A percentile compares a stretch with the other conserved stretches of the same genome.
These are phyloP conservation scores for Aureobasidium subglaciale DNA, from an alignment of 2,329 filamentous ascomycete species.

Conservation along the genomic window DNA sequence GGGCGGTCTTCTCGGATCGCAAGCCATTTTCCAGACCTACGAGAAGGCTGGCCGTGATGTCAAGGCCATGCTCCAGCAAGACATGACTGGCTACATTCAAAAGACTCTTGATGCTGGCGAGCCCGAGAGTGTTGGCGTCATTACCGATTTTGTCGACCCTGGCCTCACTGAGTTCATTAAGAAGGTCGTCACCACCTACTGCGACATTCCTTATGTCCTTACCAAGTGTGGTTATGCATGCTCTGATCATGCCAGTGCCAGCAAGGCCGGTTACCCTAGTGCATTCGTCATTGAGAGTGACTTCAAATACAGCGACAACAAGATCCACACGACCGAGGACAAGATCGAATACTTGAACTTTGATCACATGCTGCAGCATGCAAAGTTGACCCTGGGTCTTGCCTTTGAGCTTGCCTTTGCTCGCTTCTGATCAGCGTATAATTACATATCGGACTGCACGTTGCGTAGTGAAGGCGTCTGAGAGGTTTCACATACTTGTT, in stretches of 20 bases:
- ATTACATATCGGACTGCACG: not conserved
- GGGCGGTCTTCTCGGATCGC: constrained; percentile 76
- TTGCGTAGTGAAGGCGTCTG: not conserved
- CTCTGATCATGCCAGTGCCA: constrained; percentile 66
- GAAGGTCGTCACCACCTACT: constrained; percentile 78
- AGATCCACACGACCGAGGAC: constrained; percentile 66
- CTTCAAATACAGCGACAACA: constrained; percentile 57
- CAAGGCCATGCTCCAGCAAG: constrained; percentile 96
- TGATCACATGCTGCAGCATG: constrained; percentile 88
- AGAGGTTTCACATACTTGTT: not conserved
- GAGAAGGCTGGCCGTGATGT: constrained; percentile 65
- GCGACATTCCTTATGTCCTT: constrained; percentile 76
- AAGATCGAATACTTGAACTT: constrained; percentile 68
- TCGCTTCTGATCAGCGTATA: not conserved
- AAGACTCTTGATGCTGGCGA: constrained; percentile 75
- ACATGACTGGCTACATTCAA: constrained; percentile 90
- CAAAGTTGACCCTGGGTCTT: constrained; percentile 72
- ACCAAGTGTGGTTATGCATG: constrained; percentile 87
- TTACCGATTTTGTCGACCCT: constrained; percentile 82
- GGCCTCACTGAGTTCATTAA: constrained; percentile 86
- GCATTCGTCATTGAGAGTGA: constrained; percentile 71
- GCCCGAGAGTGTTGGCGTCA: constrained; percentile 81
- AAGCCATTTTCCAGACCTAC: constrained; percentile 81
- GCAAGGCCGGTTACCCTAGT: constrained; percentile 66
- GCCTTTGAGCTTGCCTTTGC: constrained; percentile 79